Percentiles rank a stretch among this genome's conserved stretches.
These are phyloP conservation scores for Cystofilobasidium macerans DNA, from an alignment of 768 basidiomycete species.

Conservation along the genomic window DNA sequence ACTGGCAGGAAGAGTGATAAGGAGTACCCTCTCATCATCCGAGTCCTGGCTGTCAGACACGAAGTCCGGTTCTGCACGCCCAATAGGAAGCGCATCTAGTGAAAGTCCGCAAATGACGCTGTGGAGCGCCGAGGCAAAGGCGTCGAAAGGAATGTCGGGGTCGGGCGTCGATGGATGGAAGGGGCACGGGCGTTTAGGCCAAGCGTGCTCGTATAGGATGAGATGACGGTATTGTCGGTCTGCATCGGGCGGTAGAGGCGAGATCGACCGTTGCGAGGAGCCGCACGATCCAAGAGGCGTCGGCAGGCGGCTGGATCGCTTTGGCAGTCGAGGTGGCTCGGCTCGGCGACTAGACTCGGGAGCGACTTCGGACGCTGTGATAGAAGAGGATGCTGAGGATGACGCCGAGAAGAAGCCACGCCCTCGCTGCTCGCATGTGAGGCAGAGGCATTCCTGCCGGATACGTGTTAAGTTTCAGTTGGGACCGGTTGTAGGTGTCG, in stretches of 20 bases:
- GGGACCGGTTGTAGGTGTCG: not conserved
- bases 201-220: not conserved
- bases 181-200: not conserved
- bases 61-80: not conserved
- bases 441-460: conserved; percentile 12
- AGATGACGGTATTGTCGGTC: not conserved
- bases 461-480: not conserved
- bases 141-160: not conserved
- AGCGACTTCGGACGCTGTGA: not conserved
- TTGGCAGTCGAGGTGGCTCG: too few relatives aligned
- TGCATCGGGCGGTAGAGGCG: too few relatives aligned
- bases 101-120: not conserved
- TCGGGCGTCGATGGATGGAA: not conserved
- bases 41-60: not conserved
- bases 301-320: too few relatives aligned
- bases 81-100: not conserved
- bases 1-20: not conserved
- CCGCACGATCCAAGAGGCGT: too few relatives aligned
- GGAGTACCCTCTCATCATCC: not conserved
- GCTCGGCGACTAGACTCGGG: too few relatives aligned
- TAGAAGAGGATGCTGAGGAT: not conserved
- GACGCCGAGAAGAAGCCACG: not conserved
- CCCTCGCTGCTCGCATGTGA: not conserved
- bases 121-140: not conserved
- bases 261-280: not conserved